phyloP scores from a whole-genome alignment of 345 rosid genomes.

The Brassica rapa region DNA sequence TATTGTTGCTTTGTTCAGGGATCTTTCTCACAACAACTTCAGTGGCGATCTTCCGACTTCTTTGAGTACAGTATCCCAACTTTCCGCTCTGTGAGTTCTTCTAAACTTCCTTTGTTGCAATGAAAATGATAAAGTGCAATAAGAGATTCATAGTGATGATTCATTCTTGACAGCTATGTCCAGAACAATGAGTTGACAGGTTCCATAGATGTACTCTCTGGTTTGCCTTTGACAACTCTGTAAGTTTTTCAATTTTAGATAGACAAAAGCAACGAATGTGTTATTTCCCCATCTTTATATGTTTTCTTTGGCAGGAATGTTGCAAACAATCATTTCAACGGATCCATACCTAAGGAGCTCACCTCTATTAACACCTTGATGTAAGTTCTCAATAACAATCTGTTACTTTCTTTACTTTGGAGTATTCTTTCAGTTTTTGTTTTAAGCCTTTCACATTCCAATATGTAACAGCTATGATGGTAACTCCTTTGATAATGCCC shows the following conservation, averaged over 20 bases:
- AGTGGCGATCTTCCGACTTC: slow-evolving; percentile 90
- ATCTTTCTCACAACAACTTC: slow-evolving; percentile 88
- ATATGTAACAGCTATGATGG: slow-evolving; percentile 59
- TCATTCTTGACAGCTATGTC: slow-evolving; percentile 61
- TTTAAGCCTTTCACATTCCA: slow-evolving; percentile 18
- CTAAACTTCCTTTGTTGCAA: slow-evolving; percentile 21
- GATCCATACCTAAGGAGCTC: slow-evolving; percentile 88
- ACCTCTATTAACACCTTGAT: slow-evolving; percentile 60
- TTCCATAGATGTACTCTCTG: slow-evolving; percentile 60
- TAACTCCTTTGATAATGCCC: slow-evolving; percentile 79
- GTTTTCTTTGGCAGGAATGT: slow-evolving; percentile 67
- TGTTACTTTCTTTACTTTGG: not conserved
- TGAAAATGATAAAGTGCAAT: not conserved
- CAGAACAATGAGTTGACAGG: slow-evolving; percentile 95
- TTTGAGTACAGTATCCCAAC: slow-evolving; percentile 61
- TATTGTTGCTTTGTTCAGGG: slow-evolving; percentile 51
- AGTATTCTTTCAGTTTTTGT: not conserved
- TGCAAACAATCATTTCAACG: slow-evolving; percentile 83
- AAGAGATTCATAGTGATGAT: not conserved
- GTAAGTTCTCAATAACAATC: slow-evolving; percentile 48
- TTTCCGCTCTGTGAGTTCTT: slow-evolving; percentile 75
- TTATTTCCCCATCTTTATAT: not conserved
- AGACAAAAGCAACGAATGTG: not conserved
- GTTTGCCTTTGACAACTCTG: slow-evolving; percentile 74
- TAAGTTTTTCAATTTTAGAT: slow-evolving; percentile 47